Percentiles rank a stretch among this genome's conserved stretches.
Evolutionary conservation across 2,329 filamentous ascomycete species (phyloP).

Genomic region (Xylaria sp.): DNA sequence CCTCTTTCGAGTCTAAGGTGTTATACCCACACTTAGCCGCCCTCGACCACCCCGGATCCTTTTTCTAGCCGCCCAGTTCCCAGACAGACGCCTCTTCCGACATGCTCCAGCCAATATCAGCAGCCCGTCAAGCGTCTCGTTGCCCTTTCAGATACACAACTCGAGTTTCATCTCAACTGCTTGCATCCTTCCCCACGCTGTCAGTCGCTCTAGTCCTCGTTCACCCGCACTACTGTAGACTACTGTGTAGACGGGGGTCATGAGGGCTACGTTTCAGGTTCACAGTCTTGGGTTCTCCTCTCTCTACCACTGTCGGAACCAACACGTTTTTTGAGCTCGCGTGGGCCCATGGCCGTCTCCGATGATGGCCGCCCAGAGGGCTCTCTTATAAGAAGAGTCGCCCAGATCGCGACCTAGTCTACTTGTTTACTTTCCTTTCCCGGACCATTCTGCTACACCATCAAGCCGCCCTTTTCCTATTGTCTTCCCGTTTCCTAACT

Average conservation of each 20-base stretch:
- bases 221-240: constrained; percentile 19
- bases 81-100: constrained; percentile 55
- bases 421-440: constrained; percentile 38
- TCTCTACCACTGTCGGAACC: constrained; percentile 46
- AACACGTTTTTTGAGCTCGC: constrained; percentile 49
- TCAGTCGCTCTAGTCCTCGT: constrained; percentile 38
- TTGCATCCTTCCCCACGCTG: constrained; percentile 41
- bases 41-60: constrained; percentile 27
- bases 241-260: constrained; percentile 25
- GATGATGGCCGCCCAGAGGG: constrained; percentile 34
- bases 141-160: constrained; percentile 56
- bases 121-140: constrained; percentile 47
- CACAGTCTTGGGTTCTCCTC: constrained; percentile 42
- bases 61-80: constrained; percentile 53
- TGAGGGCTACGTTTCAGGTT: constrained; percentile 45
- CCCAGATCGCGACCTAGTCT: constrained; percentile 44
- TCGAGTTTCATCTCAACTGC: constrained; percentile 56
- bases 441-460: constrained; percentile 42
- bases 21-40: constrained; percentile 24
- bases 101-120: constrained; percentile 57
- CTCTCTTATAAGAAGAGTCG: constrained; percentile 44
- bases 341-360: constrained; percentile 45
- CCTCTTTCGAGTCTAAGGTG: constrained; percentile 6
- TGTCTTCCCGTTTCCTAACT: constrained; percentile 39
- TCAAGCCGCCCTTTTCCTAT: constrained; percentile 40